Percentiles rank a stretch among this genome's conserved stretches.
Conservation (phyloP, 257 asterid genomes). For the Asclepias syriaca region DNA sequence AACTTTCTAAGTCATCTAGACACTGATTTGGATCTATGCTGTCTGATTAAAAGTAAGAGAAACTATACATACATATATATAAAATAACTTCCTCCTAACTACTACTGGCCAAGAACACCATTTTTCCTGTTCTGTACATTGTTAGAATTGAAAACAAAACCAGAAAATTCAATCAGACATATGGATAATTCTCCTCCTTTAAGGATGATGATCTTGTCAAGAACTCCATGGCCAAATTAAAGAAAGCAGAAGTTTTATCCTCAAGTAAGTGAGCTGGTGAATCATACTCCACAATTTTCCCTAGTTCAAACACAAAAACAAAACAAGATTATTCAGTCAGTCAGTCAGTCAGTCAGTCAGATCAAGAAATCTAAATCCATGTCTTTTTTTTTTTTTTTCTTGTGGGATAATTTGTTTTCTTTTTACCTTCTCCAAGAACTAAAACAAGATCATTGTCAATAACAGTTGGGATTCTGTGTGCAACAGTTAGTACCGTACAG, state of each 20-base stretch:
- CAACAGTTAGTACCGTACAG: constrained; percentile 78
- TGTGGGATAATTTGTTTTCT: no score
- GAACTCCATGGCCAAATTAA: constrained; percentile 64
- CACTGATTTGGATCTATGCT: background rate
- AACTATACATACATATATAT: background rate
- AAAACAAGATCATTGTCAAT: constrained; percentile 75
- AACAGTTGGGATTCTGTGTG: constrained; percentile 83
- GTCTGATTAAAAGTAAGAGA: background rate
- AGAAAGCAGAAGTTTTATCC: constrained; percentile 53
- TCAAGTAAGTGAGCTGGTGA: constrained; percentile 51
- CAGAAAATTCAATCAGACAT: background rate
- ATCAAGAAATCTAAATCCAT: no score
- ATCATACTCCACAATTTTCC: constrained; percentile 57
- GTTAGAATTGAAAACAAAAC: background rate
- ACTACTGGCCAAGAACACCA: no score
- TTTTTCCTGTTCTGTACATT: background rate
- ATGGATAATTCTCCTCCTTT: background rate
- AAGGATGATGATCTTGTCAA: constrained; percentile 52
- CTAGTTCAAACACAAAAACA: constrained; percentile 31
- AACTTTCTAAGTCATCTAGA: background rate
- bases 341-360: no score
- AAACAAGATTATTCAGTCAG: no score
- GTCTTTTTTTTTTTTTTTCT: no score
- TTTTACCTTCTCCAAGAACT: constrained; percentile 71
- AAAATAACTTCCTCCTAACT: background rate